Evolutionary conservation across 441 rosid species (phyloP), one percentile per base, ranked within the genome.

Genomic region (Populus hybrid): DNA sequence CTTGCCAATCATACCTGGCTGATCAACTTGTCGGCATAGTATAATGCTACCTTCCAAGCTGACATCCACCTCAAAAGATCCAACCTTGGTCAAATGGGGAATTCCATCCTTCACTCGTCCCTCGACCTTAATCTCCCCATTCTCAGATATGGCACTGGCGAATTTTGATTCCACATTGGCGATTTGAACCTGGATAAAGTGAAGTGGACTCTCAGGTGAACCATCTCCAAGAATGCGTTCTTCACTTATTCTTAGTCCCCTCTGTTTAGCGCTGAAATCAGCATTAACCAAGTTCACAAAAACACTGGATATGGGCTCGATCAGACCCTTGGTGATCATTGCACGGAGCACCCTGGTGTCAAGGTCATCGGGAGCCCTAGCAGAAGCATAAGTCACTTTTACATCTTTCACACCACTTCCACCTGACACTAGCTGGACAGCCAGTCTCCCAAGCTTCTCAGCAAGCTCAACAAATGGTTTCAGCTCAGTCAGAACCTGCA

Each of bases 281-380:
- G 99, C 99, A 79, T 96, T 96, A 59, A 96, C 98, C 78, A 96
- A 82, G 91, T 96, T 96, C 69, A 96, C 88, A 40, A 83, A 91
- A 28, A 88, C 92, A 71, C 78, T 74, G 80, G 99, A 94, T 74
- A 96, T 96, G 10, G 99, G 98, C 82, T 96, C 99, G 2, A 96
- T 96, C 78, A 94, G 80, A 76, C 98, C 98, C 89, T 94, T 94
- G 24, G 88, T 90, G 83, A 94, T 89, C 98, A 94, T 94, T 64
- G 99, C 99, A 9, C 99, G 88, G 40, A 94, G 92, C 64, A 95
- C 88, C 78, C 99, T 91, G 2, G 99, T 95, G 89, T 95, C 99
- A 1, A 95, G 90, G 72, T 95, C 97, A 65, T 92, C 97, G 0
- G 94, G 89, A 65, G 93, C 91, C 72, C 98, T 81, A 28, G 94